These are phyloP conservation scores for Alternaria atra DNA, from an alignment of 2,329 filamentous ascomycete genomes.

Conservation along the genomic window DNA sequence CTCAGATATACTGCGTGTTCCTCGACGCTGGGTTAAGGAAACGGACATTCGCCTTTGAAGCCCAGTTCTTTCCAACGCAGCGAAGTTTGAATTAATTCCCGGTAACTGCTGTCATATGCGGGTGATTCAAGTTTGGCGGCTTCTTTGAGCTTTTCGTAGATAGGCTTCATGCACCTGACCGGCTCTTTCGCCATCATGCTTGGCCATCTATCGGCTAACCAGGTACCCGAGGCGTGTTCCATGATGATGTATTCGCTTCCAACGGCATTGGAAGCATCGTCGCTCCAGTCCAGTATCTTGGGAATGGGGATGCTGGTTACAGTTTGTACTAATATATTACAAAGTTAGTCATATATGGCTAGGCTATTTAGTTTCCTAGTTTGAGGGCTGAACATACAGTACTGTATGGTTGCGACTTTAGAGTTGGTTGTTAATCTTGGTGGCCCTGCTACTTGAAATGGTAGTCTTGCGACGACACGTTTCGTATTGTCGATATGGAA, in stretches of 20 bases:
- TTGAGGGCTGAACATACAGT: constrained; percentile 44
- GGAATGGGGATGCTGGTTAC: constrained; percentile 55
- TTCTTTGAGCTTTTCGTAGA: constrained; percentile 42
- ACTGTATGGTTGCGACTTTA: constrained; percentile 58
- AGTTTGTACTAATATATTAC: constrained; percentile 41
- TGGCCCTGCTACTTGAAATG: constrained; percentile 52
- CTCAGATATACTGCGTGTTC: too few relatives aligned
- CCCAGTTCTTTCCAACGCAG: too few relatives aligned
- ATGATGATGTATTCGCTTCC: constrained; percentile 54
- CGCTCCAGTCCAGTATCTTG: constrained; percentile 55
- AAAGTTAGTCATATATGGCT: constrained; percentile 15
- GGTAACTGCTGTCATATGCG: constrained; percentile 49
- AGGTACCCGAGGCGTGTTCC: constrained; percentile 47
- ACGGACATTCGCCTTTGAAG: too few relatives aligned
- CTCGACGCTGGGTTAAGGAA: too few relatives aligned
- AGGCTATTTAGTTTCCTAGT: neutral
- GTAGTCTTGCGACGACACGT: constrained; percentile 54
- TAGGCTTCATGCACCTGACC: constrained; percentile 30
- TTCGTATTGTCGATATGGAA: constrained; percentile 52
- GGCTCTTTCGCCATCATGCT: constrained; percentile 31
- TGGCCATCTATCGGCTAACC: constrained; percentile 42
- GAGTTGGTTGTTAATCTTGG: constrained; percentile 51
- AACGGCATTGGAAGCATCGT: constrained; percentile 46
- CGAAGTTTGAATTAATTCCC: too few relatives aligned
- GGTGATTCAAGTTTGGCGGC: constrained; percentile 48